These are phyloP conservation scores for Crithidia bombi DNA, from an alignment of 208 protist genomes.

Conservation along the genomic window DNA sequence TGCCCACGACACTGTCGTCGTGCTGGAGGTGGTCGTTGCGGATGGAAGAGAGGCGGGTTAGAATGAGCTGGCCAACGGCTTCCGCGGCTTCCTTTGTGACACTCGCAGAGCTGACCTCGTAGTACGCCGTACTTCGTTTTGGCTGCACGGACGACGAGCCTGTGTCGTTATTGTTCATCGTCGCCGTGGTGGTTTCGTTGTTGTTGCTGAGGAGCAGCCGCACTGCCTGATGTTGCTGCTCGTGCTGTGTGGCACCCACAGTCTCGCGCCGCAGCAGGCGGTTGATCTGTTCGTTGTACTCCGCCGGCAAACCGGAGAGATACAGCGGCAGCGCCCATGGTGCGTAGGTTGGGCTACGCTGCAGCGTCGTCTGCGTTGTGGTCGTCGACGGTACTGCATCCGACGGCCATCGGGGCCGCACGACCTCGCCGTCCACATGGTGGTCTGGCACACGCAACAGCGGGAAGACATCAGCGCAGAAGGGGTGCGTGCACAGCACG, in stretches of 20 bases:
- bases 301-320: constrained; percentile 29
- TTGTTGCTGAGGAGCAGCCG: constrained; percentile 24
- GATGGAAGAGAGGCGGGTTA: constrained; percentile 25
- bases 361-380: not conserved
- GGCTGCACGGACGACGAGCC: not conserved
- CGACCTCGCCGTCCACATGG: not conserved
- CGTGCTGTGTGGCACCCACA: constrained; percentile 15
- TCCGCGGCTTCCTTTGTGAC: constrained; percentile 34
- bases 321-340: constrained; percentile 34
- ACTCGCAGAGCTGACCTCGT: constrained; percentile 26
- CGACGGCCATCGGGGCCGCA: constrained; percentile 2
- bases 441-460: constrained; percentile 20
- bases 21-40: constrained; percentile 28
- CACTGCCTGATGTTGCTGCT: constrained; percentile 21
- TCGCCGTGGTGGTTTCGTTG: not conserved
- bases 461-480: constrained; percentile 56
- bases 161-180: not conserved
- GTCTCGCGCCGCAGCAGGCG: constrained; percentile 31
- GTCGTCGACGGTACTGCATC: not conserved
- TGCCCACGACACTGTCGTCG: constrained; percentile 16
- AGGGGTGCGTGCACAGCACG: constrained; percentile 63
- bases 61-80: constrained; percentile 46
- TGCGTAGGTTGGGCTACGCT: constrained; percentile 7
- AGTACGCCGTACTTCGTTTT: constrained; percentile 13
- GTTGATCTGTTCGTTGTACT: constrained; percentile 37